Evolutionary conservation across 2,329 filamentous ascomycete species (phyloP).

Genomic region (Furcasterigmium furcatum): DNA sequence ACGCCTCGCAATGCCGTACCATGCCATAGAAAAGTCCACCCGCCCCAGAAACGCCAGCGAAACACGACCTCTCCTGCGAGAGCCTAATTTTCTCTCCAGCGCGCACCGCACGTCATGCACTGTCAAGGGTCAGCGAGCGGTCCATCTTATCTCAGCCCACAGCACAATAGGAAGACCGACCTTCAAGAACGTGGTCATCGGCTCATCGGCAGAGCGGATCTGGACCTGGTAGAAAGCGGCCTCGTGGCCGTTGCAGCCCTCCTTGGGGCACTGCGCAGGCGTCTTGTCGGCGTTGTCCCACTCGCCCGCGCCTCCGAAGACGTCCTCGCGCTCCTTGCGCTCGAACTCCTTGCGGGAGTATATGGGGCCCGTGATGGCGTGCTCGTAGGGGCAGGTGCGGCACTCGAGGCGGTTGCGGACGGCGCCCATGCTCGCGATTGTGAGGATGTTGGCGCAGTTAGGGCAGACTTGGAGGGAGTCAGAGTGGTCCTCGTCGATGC

Average conservation of each 20-base stretch:
- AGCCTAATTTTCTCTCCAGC: constrained; percentile 65
- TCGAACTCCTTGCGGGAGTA: constrained; percentile 82
- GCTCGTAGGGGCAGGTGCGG: constrained; percentile 91
- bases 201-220: constrained; percentile 96
- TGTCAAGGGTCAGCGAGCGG: constrained; percentile 23
- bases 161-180: constrained; percentile 31
- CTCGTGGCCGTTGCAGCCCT: constrained; percentile 75
- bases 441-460: constrained; percentile 79
- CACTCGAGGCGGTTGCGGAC: constrained; percentile 85
- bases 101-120: constrained; percentile 65
- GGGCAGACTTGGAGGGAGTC: constrained; percentile 63
- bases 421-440: constrained; percentile 58
- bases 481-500: constrained; percentile 8
- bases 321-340: constrained; percentile 82
- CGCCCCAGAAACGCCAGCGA: neutral
- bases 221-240: constrained; percentile 97
- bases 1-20: constrained; percentile 21
- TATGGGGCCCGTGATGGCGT: constrained; percentile 73
- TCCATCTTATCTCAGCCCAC: neutral
- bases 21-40: constrained; percentile 1
- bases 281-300: constrained; percentile 92
- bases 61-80: no score
- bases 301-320: constrained; percentile 82
- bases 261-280: constrained; percentile 75
- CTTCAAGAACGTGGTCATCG: constrained; percentile 96